Base-by-base conservation (phyloP, 148 eudicot genomes). In the Spergularia marina region DNA sequence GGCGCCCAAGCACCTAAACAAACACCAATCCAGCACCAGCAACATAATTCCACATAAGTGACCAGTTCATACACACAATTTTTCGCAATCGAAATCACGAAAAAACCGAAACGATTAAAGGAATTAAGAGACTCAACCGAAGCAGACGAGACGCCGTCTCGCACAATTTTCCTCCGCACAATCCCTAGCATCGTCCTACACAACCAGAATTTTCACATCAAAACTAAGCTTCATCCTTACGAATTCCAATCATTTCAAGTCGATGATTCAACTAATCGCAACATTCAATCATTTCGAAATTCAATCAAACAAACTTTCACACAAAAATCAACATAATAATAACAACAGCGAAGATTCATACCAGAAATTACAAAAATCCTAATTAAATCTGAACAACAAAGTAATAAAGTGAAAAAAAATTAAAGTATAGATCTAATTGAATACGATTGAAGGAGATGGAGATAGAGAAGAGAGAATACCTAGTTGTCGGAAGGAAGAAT, bases 141-240 rank as follows among this genome's bases (percentile, higher is more conserved):
- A 72, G 52, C 58, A 18, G 78, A 77, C 60, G 83, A 76, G 49
- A 71, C 79, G 18, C 72, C 71, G 16, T 70, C 66, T 11, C 83
- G 79, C 25, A 76, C 83, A 76, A 75, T 41, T 52, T 72, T 80
- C 56, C 79, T 71, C 60, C 83, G 83, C 58, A 68, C 76, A 80
- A 80, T 70, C 68, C 83, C 79, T 65, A 76, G 7, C 83, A 76
- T 80, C 53, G 66, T 71, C 55, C 75, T 69, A 64, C 65, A 30
- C 70, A 62, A 68, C 51, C 25, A 23, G 25, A 23, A 0, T 23
- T 23, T 23, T 23, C 25, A 23, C 25, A 23, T 23, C 25, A 23
- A 23, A 23, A 23, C 25, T 23, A 54, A 14, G 58, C 58, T 54
- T 54, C 58, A 54, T 17, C 10, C 60, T 56, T 16, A 17, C 17